These are phyloP conservation scores for Mallotus nudiflorus DNA, from an alignment of 345 rosid genomes.

Conservation along the genomic window DNA sequence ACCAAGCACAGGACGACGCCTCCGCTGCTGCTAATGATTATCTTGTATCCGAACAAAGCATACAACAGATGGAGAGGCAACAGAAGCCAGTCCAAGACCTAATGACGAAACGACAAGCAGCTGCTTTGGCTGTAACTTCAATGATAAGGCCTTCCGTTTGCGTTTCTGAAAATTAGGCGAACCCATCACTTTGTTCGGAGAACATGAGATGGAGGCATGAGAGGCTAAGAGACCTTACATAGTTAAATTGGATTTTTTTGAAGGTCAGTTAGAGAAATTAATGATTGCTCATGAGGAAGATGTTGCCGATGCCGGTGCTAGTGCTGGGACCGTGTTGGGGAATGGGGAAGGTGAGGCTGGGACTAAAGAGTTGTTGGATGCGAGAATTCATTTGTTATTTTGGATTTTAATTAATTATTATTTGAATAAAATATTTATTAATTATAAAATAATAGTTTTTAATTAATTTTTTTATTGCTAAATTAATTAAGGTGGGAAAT, in stretches of 20 bases:
- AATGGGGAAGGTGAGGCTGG: slow-evolving; percentile 75
- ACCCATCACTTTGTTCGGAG: slow-evolving; percentile 94
- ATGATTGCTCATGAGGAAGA: slow-evolving; percentile 89
- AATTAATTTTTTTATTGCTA: too few species aligned
- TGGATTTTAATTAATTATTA: too few species aligned
- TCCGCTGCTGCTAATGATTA: slow-evolving; percentile 26
- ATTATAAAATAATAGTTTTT: too few species aligned
- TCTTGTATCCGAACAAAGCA: slow-evolving; percentile 72
- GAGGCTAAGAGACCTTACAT: slow-evolving; percentile 79
- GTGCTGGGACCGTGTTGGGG: too few species aligned
- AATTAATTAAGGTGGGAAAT: too few species aligned
- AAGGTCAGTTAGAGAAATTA: slow-evolving; percentile 78
- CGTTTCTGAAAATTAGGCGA: slow-evolving; percentile 89
- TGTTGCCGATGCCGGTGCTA: slow-evolving; percentile 56
- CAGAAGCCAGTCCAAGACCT: slow-evolving; percentile 85
- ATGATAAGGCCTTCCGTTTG: slow-evolving; percentile 85
- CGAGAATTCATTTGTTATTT: slow-evolving; percentile 66
- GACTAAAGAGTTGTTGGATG: slow-evolving; percentile 62
- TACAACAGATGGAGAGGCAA: slow-evolving; percentile 68
- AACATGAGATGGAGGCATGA: slow-evolving; percentile 93
- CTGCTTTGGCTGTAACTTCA: slow-evolving; percentile 95
- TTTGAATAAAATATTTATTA: too few species aligned
- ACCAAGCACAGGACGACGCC: slow-evolving; percentile 39
- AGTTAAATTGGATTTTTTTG: slow-evolving; percentile 82
- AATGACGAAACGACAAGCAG: slow-evolving; percentile 79